These are phyloP conservation scores for Lentinula sp. DNA, from an alignment of 768 basidiomycete species.

Conservation along the genomic window DNA sequence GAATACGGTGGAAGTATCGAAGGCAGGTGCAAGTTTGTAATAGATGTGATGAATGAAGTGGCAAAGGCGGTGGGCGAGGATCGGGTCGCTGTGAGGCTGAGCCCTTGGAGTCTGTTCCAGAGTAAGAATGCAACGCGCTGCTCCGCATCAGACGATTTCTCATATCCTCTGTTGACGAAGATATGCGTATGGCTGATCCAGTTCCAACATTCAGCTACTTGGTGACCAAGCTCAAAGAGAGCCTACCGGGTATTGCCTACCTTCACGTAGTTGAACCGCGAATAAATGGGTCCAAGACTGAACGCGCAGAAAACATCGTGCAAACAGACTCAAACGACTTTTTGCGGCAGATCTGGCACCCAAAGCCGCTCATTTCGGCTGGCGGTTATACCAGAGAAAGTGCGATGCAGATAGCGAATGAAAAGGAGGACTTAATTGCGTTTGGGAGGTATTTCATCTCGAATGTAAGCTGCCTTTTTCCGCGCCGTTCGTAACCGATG, in stretches of 20 bases:
- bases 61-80: constrained; percentile 37
- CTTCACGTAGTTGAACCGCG: constrained; percentile 36
- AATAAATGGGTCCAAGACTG: constrained; percentile 9
- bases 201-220: constrained; percentile 38
- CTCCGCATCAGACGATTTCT: constrained; percentile 12
- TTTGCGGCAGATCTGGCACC: constrained; percentile 30
- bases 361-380: constrained; percentile 24
- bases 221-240: constrained; percentile 25
- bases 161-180: constrained; percentile 9
- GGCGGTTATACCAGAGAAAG: constrained; percentile 27
- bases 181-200: constrained; percentile 36
- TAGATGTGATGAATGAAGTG: constrained; percentile 39
- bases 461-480: constrained; percentile 24
- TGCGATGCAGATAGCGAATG: constrained; percentile 24
- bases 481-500: background rate
- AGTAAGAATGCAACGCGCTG: constrained; percentile 12
- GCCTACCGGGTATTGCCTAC: constrained; percentile 36
- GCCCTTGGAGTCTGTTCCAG: constrained; percentile 29
- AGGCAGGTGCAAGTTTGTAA: constrained; percentile 38
- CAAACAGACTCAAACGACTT: constrained; percentile 24
- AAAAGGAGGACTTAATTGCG: constrained; percentile 24
- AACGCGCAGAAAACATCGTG: background rate
- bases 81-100: constrained; percentile 34
- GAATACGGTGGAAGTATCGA: constrained; percentile 46
- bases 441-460: constrained; percentile 31